Conservation (phyloP, 768 basidiomycete species). For the Tricholoma matsutake region DNA sequence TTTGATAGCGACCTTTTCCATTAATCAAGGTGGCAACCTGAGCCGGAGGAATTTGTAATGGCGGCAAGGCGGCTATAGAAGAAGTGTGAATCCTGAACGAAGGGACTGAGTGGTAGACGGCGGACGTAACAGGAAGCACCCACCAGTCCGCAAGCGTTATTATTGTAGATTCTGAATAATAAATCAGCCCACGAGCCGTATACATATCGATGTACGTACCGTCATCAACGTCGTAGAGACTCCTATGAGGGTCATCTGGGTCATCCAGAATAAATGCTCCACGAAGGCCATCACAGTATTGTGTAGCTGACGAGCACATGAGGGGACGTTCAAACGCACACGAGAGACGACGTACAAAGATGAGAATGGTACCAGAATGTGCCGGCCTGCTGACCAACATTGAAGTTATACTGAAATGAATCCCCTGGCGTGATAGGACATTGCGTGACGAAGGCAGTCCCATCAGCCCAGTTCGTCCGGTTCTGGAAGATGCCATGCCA, state of each 20-base stretch:
- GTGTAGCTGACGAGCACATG: slow-evolving; percentile 29
- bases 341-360: slow-evolving; percentile 14
- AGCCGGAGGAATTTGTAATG: background rate
- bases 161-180: slow-evolving; percentile 33
- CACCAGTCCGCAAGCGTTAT: slow-evolving; percentile 40
- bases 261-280: slow-evolving; percentile 38
- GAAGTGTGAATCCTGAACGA: background rate
- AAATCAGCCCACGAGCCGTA: background rate
- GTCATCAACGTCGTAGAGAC: slow-evolving; percentile 23
- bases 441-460: slow-evolving; percentile 35
- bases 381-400: slow-evolving; percentile 18
- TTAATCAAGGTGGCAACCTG: slow-evolving; percentile 29
- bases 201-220: background rate
- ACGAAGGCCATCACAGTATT: slow-evolving; percentile 47
- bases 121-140: background rate
- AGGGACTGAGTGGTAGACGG: background rate
- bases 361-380: slow-evolving; percentile 30
- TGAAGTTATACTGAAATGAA: slow-evolving; percentile 38
- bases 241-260: slow-evolving; percentile 27
- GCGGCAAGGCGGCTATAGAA: background rate
- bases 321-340: slow-evolving; percentile 5
- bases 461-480: slow-evolving; percentile 30
- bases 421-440: slow-evolving; percentile 37
- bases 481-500: slow-evolving; percentile 48
- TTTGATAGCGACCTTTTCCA: slow-evolving; percentile 35